Base-by-base conservation (phyloP, 225 moss, liverwort and hornwort genomes). In the Lunularia cruciata region DNA sequence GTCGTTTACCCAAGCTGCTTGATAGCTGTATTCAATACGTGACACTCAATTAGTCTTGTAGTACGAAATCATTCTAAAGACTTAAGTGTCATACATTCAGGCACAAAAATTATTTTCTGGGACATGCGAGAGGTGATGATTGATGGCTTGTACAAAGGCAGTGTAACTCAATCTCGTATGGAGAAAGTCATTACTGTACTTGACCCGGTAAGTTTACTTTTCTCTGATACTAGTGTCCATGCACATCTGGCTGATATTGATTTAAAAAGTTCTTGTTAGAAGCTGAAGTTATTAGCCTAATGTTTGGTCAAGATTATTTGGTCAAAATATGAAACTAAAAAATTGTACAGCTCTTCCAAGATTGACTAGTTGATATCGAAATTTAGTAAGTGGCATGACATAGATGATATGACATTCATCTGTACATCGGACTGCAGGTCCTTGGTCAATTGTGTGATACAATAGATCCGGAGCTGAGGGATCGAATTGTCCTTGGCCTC, bases 361-460 rank as follows among this genome's bases (percentile, higher is more conserved):
- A n/a, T n/a, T n/a, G n/a, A n/a, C n/a, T n/a, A n/a, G n/a, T n/a
- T n/a, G n/a, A n/a, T n/a, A n/a, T n/a, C n/a, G n/a, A n/a, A n/a
- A n/a, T n/a, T n/a, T n/a, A n/a, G n/a, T n/a, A n/a, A n/a, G n/a
- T n/a, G n/a, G n/a, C n/a, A n/a, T n/a, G n/a, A n/a, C n/a, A n/a
- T n/a, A n/a, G n/a, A n/a, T n/a, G n/a, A n/a, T n/a, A n/a, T n/a
- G n/a, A n/a, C n/a, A n/a, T n/a, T n/a, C 39, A 22, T 38, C 25
- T 40, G 61, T 20, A 40, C 25, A n/a, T n/a, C n/a, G 9, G 61
- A 61, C 4, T 0, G 39, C 77, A 91, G 90, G 88, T 92, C 28
- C 90, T 96, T 25, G 92, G 92, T 19, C 88, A 96, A 75, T 82
- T 96, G 53, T 96, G 95, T 81, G 90, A 90, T 81, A 83, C 89